Evolutionary conservation across 108 stramenopile species (phyloP), one percentile per base, ranked within the genome.

Genomic region (Cyclotella sp.): DNA sequence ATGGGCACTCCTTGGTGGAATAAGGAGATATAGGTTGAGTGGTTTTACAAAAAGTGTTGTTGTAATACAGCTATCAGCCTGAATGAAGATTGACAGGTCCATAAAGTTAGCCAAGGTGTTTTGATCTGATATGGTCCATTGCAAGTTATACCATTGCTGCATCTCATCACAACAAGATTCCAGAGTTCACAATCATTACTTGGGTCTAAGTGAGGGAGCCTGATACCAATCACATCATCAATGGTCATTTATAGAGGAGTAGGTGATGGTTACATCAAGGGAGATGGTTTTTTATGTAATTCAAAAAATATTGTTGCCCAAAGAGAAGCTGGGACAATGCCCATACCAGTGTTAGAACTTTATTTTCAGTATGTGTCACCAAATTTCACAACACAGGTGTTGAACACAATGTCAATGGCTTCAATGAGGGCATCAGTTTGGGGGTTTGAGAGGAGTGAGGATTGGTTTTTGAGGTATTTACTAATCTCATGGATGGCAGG

Each of bases 11-110:
- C 19, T 16, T 24, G 69, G 69, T 5, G 69, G 69, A 22, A 70
- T 55, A 21, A 57, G 57, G n/a, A 57, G 55, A 53, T 70, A 55
- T 0, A 79, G 65, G 44, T 51, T 53, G 0, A 75, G 0, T 14
- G 15, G 19, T 44, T 73, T 79, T 43, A 67, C 72, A n/a, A 51
- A 79, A n/a, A 79, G 64, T 3, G 65, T 74, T 5, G 78, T 68
- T 43, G 29, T 44, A 3, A 79, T 63, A 7, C 43, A 14, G 19
- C n/a, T 22, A 8, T 58, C 19, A 0, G 39, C n/a, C n/a, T n/a
- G 22, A 34, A 79, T 79, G 24, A 15, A 27, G 21, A 79, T 68
- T 14, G 24, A 40, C 44, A 75, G 16, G 27, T 79, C 73, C 65
- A 75, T 68, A 53, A 79, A 79, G 19, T 41, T 39, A 9, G 68